Evolutionary conservation across 2,329 filamentous ascomycete species (phyloP).

Genomic region (Blastomyces emzantsi): DNA sequence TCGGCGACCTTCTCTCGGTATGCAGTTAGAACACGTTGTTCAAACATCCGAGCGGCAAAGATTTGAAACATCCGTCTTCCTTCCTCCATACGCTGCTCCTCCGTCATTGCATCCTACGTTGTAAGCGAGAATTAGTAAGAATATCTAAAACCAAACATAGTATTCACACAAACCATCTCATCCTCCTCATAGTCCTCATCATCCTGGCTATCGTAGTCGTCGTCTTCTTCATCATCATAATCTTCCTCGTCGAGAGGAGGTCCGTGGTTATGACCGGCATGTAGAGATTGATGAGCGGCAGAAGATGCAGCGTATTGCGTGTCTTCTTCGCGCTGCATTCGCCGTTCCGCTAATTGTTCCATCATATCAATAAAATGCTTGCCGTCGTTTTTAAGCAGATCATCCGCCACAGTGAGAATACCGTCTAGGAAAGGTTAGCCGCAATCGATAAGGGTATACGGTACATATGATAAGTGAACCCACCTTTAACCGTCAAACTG

Average conservation of each 20-base stretch:
- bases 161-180: constrained; percentile 46
- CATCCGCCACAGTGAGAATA: constrained; percentile 96
- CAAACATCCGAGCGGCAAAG: constrained; percentile 98
- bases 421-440: constrained; percentile 52
- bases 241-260: constrained; percentile 64
- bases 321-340: constrained; percentile 95
- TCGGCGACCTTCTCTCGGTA: constrained; percentile 95
- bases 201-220: constrained; percentile 53
- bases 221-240: constrained; percentile 69
- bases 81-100: constrained; percentile 98
- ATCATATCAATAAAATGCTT: constrained; percentile 99
- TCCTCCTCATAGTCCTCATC: constrained; percentile 58
- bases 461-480: constrained; percentile 14
- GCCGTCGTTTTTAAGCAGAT: constrained; percentile 96
- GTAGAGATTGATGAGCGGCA: constrained; percentile 48
- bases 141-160: constrained; percentile 28
- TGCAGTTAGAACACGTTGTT: constrained; percentile 91
- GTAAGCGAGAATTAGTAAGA: constrained; percentile 24
- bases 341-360: constrained; percentile 94
- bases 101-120: constrained; percentile 81
- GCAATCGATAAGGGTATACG: constrained; percentile 2
- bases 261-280: constrained; percentile 66
- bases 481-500: constrained; percentile 87
- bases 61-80: constrained; percentile 98
- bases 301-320: constrained; percentile 59